Evolutionary conservation across 768 basidiomycete species (phyloP).

Genomic region (Collybia mongolica): DNA sequence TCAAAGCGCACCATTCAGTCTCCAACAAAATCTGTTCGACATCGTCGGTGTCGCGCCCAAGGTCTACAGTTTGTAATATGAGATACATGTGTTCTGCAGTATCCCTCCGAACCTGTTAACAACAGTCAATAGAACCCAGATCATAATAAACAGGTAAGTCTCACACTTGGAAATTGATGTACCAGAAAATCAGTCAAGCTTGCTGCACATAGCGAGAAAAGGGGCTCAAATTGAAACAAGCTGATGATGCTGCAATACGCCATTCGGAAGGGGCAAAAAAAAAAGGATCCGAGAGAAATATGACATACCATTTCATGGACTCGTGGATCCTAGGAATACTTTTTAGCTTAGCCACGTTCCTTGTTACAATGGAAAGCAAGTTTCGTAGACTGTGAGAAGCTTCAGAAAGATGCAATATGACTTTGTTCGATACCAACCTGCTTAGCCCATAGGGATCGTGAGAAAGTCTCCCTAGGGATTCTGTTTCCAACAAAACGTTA

Average conservation of each 20-base stretch:
- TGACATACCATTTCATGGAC: conserved; percentile 78
- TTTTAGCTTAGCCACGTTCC: conserved; percentile 69
- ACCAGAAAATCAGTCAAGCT: conserved; percentile 61
- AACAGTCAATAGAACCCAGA: conserved; percentile 6
- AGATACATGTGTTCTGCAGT: conserved; percentile 85
- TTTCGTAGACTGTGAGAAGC: conserved; percentile 43
- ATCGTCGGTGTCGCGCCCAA: conserved; percentile 62
- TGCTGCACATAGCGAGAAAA: conserved; percentile 43
- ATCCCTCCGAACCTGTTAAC: conserved; percentile 66
- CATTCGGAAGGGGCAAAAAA: neutral
- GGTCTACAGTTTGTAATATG: conserved; percentile 67
- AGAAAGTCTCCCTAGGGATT: conserved; percentile 50
- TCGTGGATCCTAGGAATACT: conserved; percentile 79
- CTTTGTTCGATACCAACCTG: conserved; percentile 41
- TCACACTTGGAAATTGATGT: conserved; percentile 81
- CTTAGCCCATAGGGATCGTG: conserved; percentile 44
- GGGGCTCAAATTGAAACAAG: conserved; percentile 50
- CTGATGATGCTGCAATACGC: conserved; percentile 54
- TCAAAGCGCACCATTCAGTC: conserved; percentile 71
- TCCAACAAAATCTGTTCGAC: conserved; percentile 72
- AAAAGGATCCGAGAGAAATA: too few relatives aligned
- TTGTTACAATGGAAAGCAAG: conserved; percentile 56
- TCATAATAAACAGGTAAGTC: conserved; percentile 19
- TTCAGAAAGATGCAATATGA: neutral
- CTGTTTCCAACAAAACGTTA: conserved; percentile 69